Evolutionary conservation across 2,329 filamentous ascomycete species (phyloP), one percentile per base, ranked within the genome.

Genomic region (Hypoxylon sp.): DNA sequence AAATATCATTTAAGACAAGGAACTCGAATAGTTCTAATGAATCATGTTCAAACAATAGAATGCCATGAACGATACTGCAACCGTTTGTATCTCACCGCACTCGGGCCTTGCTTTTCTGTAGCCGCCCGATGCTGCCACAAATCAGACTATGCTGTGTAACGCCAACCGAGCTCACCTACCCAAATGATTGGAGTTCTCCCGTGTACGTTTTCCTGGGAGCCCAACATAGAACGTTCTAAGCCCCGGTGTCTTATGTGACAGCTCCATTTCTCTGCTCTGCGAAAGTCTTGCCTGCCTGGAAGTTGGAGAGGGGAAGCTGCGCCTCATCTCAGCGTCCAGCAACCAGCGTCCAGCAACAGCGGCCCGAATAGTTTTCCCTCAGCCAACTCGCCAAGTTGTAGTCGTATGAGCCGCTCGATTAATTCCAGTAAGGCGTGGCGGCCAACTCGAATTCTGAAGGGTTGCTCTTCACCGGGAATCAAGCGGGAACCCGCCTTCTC

Each of bases 291-390:
- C 11, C 33, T 14, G 36, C 18, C n/a, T 20, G 42, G 42, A 2
- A 30, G 7, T 49, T 32, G 26, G 40, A 36, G 58, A 54, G 63
- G 63, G 57, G 53, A 49, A 56, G 20, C 52, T 51, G 53, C 40
- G 40, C 60, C 60, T 46, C 53, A 30, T 53, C 44, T 7, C 26
- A 33, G 12, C 20, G 40, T 30, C 26, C 56, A 32, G 20, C 9
- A 30, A 30, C 18, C 26, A 33, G 12, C 20, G 40, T 30, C 26
- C 56, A 32, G 20, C 9, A 30, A 30, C 16, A 30, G 20, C 22
- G 24, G 26, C 33, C 36, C 22, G 28, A n/a, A 24, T 30, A 40
- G 24, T 45, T 45, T n/a, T 61, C 36, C 33, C 52, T 53, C 46
- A 57, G 14, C 22, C 28, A 52, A 57, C 32, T 4, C 40, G 40